These are phyloP conservation scores for Botryosphaeria dothidea DNA, from an alignment of 2,329 filamentous ascomycete genomes.

Conservation along the genomic window DNA sequence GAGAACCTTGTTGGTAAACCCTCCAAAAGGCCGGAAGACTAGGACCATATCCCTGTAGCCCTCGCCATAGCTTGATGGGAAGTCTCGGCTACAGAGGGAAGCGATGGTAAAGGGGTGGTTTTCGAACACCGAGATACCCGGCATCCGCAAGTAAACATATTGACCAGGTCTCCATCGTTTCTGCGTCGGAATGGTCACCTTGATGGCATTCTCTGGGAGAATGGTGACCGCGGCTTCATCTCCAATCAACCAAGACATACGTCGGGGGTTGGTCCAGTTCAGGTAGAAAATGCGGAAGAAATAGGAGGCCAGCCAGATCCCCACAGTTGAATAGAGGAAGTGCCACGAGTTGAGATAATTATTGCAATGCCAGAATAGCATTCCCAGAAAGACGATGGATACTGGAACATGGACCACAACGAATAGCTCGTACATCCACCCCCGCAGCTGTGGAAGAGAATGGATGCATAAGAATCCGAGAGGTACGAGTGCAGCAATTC, in stretches of 20 bases:
- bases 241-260: constrained; percentile 79
- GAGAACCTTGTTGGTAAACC: constrained; percentile 85
- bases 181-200: constrained; percentile 90
- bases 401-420: constrained; percentile 80
- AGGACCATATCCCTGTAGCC: constrained; percentile 85
- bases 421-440: constrained; percentile 82
- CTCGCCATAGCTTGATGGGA: constrained; percentile 87
- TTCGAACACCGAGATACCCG: constrained; percentile 83
- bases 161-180: constrained; percentile 92
- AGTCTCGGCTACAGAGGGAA: constrained; percentile 88
- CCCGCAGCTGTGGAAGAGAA: constrained; percentile 76
- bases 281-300: constrained; percentile 75
- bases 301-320: constrained; percentile 77
- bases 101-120: constrained; percentile 96
- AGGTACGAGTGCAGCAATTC: constrained; percentile 73
- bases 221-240: constrained; percentile 89
- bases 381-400: constrained; percentile 74
- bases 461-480: constrained; percentile 81
- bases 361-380: constrained; percentile 95
- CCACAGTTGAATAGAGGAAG: constrained; percentile 80
- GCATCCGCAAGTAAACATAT: constrained; percentile 93
- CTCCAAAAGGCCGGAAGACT: constrained; percentile 87
- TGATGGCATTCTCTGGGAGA: constrained; percentile 91
- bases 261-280: constrained; percentile 84
- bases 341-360: constrained; percentile 89